phyloP scores from a whole-genome alignment of 2,329 filamentous ascomycete genomes.

The Blumeria hordei region DNA sequence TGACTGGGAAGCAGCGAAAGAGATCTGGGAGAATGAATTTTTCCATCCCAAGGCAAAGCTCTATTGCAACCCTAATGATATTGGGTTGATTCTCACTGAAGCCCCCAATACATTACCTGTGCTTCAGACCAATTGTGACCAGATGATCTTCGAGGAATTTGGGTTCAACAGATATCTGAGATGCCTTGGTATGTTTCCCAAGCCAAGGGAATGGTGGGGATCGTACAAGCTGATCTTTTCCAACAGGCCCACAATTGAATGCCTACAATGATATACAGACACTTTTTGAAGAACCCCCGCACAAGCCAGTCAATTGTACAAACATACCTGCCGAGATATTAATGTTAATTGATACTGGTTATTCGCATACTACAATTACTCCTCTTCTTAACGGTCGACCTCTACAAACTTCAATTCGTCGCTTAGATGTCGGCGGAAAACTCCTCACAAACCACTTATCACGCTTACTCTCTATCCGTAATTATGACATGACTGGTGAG shows the following conservation, averaged over 20 bases:
- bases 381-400: constrained; percentile 63
- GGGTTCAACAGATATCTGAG: constrained; percentile 73
- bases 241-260: constrained; percentile 44
- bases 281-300: constrained; percentile 31
- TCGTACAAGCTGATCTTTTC: background rate
- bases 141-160: constrained; percentile 95
- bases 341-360: constrained; percentile 76
- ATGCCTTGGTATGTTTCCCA: constrained; percentile 30
- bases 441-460: constrained; percentile 83
- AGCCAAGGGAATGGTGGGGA: background rate
- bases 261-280: constrained; percentile 62
- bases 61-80: constrained; percentile 52
- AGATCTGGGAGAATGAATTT: constrained; percentile 83
- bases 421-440: constrained; percentile 81
- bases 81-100: constrained; percentile 67
- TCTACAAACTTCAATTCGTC: constrained; percentile 55
- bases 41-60: constrained; percentile 43
- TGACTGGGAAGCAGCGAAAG: constrained; percentile 89
- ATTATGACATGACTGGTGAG: constrained; percentile 91
- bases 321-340: constrained; percentile 48
- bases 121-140: constrained; percentile 74
- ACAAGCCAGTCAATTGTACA: constrained; percentile 18
- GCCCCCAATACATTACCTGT: constrained; percentile 60
- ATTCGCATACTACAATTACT: constrained; percentile 78
- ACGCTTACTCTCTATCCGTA: constrained; percentile 65